Evolutionary conservation across 176 grass and related monocot species (phyloP).

Genomic region (Cymbopogon citratus): DNA sequence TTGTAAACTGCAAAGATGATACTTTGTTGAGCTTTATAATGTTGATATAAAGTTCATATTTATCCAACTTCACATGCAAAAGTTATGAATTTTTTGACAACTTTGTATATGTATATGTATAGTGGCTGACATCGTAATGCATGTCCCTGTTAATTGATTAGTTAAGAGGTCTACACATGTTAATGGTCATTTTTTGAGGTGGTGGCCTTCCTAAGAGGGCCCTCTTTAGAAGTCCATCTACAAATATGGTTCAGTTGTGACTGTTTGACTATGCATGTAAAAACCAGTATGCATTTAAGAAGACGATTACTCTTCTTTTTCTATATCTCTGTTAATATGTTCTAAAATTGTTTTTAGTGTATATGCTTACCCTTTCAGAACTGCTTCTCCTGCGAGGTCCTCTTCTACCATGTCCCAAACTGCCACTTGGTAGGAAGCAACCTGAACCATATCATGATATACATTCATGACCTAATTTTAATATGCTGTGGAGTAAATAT

Average conservation of each 20-base stretch:
- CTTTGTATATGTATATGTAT: too few species aligned
- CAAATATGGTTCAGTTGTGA: too few species aligned
- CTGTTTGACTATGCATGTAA: too few species aligned
- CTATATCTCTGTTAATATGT: too few species aligned
- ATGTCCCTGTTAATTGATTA: not conserved
- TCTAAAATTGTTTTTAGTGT: not conserved
- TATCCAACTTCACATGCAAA: not conserved
- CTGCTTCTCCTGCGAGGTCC: not conserved
- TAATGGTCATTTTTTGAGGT: not conserved
- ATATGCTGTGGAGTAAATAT: too few species aligned
- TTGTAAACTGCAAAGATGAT: not conserved
- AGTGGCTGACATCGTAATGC: not conserved
- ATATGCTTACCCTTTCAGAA: not conserved
- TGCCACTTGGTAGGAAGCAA: not conserved
- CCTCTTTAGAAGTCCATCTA: too few species aligned
- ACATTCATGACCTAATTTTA: too few species aligned
- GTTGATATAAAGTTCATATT: not conserved
- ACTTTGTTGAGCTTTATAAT: not conserved
- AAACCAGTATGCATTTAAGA: too few species aligned
- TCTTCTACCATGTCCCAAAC: not conserved
- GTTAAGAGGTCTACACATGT: not conserved
- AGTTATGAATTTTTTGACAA: not conserved
- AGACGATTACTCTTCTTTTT: too few species aligned
- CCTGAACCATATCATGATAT: not conserved
- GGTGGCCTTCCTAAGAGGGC: not conserved